Base-by-base conservation (phyloP, 768 basidiomycete species). In the Galerina marginata region DNA sequence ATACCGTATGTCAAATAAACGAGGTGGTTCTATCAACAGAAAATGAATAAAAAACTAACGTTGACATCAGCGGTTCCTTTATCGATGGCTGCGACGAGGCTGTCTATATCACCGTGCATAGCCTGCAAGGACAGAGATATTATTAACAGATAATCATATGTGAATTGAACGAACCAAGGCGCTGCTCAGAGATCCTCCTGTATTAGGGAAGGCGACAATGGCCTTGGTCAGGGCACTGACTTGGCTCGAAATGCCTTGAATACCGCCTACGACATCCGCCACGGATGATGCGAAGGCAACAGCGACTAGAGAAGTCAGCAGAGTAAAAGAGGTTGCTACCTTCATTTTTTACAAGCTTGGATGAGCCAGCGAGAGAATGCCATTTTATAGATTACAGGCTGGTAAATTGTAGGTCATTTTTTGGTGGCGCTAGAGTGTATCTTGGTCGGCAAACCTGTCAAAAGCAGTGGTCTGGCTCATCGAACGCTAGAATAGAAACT, bases 181-280 rank as follows among this genome's bases (percentile, higher is more conserved):
- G n/a, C 9, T 14, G 14, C 7, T 5, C 2, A 47, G 33, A 25
- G 33, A 46, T 1, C 62, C 65, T 4, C 69, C 72, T 6, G 61
- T 59, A 16, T 44, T 20, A 7, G 74, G 69, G 68, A 72, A 73
- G 2, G 66, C 65, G 14, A 63, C 62, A 50, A 78, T 71, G 3
- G 64, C 53, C 25, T 52, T 66, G 53, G 75, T 66, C 7, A 78
- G 68, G 29, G 62, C 63, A 4, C 65, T 71, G 2, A 74, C 62
- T 39, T 65, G 66, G 9, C 65, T 52, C 1, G 67, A 54, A 40
- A 78, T 71, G 6, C n/a, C 54, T 5, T 40, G 51, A 46, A 77
- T 68, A 63, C 77, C 76, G 11, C 60, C 38, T 56, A 72, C 45
- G 33, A 79, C 67, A 25, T 70, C 47, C 4, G 69, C 68, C n/a